Base-by-base conservation (phyloP, 1,284 basidiomycete species). In the Heimioporus retisporus region DNA sequence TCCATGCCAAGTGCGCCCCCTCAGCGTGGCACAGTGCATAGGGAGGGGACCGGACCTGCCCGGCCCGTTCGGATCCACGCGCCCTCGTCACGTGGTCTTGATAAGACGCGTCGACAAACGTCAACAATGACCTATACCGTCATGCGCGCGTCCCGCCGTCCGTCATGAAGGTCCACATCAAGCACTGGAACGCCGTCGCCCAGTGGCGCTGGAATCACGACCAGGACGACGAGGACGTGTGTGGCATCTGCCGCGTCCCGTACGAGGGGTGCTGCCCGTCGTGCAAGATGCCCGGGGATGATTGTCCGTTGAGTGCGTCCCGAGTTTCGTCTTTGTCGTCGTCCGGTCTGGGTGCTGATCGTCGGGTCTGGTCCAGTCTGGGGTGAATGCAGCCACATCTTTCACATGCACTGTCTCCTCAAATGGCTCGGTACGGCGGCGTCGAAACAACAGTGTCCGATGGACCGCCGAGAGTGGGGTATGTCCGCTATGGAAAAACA, bases 221-320 rank as follows among this genome's bases (percentile, higher is more conserved):
- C 15, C 86, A 88, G 14, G 88, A 93, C 59, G 88, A 89, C 54
- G 93, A 90, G 59, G 95, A 97, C 71, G 93, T 97, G 19, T 98
- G 96, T 79, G 96, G 96, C 10, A 98, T 98, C 70, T 98, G 96
- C 80, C 90, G 95, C 57, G 91, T 95, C 8, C 90, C 96, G 0
- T 98, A 92, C 74, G 96, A 98, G 77, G 94, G 93, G 0, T 96
- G 95, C 73, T 98, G 96, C 81, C 96, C 96, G 7, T 88, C 92
- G 6, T 98, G 96, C 81, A 97, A 96, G 80, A 89, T 96, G 73
- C 96, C 96, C 0, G 96, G 96, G n/a, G 96, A 98, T 71, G 96
- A 97, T 74, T 98, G 96, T 83, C 96, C 96, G 2, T 82, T 98
- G 42, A 97, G 96, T 98, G 11, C 31, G 60, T 7, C 14, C 44